phyloP scores from a whole-genome alignment of 352 stramenopile species.

The Thraustochytrium sp. region DNA sequence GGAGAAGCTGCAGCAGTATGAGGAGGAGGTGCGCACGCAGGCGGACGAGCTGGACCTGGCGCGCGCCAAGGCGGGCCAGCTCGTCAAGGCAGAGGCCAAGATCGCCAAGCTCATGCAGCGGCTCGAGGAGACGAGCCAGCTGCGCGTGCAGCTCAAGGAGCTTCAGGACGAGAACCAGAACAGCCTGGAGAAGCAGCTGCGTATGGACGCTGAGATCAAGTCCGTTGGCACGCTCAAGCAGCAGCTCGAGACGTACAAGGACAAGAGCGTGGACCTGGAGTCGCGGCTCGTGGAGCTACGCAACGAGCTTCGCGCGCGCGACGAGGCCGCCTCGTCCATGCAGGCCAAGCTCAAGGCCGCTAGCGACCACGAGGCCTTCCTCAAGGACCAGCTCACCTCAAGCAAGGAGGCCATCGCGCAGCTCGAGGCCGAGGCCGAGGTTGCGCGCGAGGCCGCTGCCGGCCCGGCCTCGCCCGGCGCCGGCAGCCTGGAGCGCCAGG shows the following conservation, averaged over 20 bases:
- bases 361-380: slow-evolving; percentile 13
- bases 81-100: slow-evolving; percentile 36
- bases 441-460: neutral
- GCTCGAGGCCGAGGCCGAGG: slow-evolving; percentile 19
- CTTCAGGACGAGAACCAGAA: slow-evolving; percentile 31
- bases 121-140: slow-evolving; percentile 31
- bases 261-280: slow-evolving; percentile 12
- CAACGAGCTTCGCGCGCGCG: neutral
- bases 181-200: slow-evolving; percentile 9
- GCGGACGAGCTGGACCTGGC: slow-evolving; percentile 37
- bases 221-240: slow-evolving; percentile 22
- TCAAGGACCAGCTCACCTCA: slow-evolving; percentile 18
- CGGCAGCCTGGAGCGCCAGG: neutral
- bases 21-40: slow-evolving; percentile 22
- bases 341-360: slow-evolving; percentile 28
- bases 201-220: slow-evolving; percentile 38
- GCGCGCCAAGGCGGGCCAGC: slow-evolving; percentile 6
- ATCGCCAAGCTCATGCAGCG: slow-evolving; percentile 42
- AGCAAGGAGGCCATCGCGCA: slow-evolving; percentile 36
- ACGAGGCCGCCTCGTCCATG: neutral
- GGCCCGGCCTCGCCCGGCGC: neutral
- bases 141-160: slow-evolving; percentile 29
- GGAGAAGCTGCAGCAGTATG: neutral
- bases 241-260: slow-evolving; percentile 40
- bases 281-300: neutral